Evolutionary conservation across 2,329 filamentous ascomycete genomes (phyloP).

Genomic region (Ophiostoma ips): DNA sequence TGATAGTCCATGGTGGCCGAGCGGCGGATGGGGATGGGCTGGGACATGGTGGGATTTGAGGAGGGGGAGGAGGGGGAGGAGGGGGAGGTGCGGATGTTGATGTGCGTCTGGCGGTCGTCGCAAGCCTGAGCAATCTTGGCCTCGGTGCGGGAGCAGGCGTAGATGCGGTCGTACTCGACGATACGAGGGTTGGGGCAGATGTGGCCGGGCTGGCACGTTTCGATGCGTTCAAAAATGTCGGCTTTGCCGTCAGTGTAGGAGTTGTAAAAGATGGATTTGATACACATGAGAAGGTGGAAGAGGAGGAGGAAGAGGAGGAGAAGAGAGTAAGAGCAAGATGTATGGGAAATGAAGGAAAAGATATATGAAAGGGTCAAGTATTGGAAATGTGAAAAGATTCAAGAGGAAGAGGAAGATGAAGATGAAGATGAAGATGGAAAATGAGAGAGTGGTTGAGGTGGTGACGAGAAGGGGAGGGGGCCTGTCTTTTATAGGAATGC

Average conservation of each 20-base stretch:
- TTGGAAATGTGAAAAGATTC: not conserved
- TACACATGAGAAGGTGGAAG: constrained; percentile 19
- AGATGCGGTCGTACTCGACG: constrained; percentile 9
- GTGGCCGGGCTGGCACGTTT: constrained; percentile 19
- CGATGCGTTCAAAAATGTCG: constrained; percentile 20
- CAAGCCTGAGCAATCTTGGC: constrained; percentile 4
- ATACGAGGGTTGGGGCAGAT: constrained; percentile 17
- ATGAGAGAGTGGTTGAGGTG: not conserved
- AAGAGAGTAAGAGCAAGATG: not conserved
- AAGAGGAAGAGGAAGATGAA: not conserved
- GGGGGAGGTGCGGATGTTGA: not conserved
- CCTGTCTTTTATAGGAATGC: constrained; percentile 1
- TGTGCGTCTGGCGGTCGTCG: not conserved
- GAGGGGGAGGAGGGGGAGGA: not conserved
- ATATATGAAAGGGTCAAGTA: not conserved
- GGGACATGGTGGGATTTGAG: constrained; percentile 6
- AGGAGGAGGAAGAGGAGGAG: not conserved
- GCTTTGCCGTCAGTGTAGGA: constrained; percentile 19
- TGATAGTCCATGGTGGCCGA: constrained; percentile 17
- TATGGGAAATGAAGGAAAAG: not conserved
- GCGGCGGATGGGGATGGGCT: constrained; percentile 17
- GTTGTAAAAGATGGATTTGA: constrained; percentile 22
- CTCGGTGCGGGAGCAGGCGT: constrained; percentile 6
- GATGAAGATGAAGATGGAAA: too few relatives aligned
- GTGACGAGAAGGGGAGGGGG: not conserved